phyloP scores from a whole-genome alignment of 2,329 filamentous ascomycete species.

The Fusarium denticulatum region DNA sequence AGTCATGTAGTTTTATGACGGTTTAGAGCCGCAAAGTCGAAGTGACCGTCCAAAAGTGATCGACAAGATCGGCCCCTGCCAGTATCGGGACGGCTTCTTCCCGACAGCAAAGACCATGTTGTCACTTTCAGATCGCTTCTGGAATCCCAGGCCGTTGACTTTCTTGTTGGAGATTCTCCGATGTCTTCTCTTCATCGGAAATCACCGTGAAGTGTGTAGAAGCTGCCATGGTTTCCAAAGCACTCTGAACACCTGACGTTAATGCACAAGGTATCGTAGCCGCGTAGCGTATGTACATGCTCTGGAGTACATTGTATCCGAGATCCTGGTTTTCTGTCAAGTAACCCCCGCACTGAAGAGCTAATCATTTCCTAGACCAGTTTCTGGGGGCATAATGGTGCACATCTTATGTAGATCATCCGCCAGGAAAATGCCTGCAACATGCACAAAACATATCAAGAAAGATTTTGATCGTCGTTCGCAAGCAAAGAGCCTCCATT shows the following conservation, averaged over 20 bases:
- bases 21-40: conserved; percentile 37
- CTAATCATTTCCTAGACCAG: conserved; percentile 23
- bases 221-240: not conserved
- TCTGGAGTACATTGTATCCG: conserved; percentile 5
- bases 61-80: conserved; percentile 44
- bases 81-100: conserved; percentile 33
- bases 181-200: not conserved
- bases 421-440: conserved; percentile 17
- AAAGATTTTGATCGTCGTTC: not conserved
- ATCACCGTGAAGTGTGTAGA: not conserved
- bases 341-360: conserved; percentile 21
- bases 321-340: conserved; percentile 5
- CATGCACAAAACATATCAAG: conserved; percentile 3
- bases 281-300: not conserved
- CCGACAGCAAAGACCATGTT: conserved; percentile 30
- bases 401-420: conserved; percentile 45
- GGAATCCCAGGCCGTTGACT: conserved; percentile 1
- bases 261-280: not conserved
- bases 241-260: not conserved
- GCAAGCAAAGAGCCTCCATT: not conserved
- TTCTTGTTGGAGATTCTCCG: not conserved
- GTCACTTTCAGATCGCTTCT: conserved; percentile 25
- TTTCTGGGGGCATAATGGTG: conserved; percentile 36
- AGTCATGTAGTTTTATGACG: conserved; percentile 11
- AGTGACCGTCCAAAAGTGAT: conserved; percentile 30